A percentile compares a stretch with the other conserved stretches of the same genome.
phyloP scores from a whole-genome alignment of 1,284 basidiomycete species.

The Ganoderma meredithae region DNA sequence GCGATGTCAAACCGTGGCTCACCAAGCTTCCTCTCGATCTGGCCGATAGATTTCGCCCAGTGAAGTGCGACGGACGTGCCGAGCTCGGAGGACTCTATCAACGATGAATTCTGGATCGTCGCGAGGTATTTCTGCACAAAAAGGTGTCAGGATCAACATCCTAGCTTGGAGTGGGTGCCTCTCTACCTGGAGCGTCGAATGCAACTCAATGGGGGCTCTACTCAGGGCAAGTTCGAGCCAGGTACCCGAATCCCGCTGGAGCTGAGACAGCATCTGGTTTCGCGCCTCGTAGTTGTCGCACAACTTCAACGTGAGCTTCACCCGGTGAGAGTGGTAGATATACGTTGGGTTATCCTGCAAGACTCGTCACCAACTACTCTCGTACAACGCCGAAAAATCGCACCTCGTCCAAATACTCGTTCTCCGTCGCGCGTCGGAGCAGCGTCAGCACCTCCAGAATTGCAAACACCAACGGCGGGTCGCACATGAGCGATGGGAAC shows the following conservation, averaged over 20 bases:
- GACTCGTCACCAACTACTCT: background rate
- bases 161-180: background rate
- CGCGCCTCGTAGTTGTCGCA: slow-evolving; percentile 90
- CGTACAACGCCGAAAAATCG: slow-evolving; percentile 28
- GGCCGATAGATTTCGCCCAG: slow-evolving; percentile 83
- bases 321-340: slow-evolving; percentile 83
- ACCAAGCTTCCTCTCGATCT: slow-evolving; percentile 84
- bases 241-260: slow-evolving; percentile 76
- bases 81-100: slow-evolving; percentile 82
- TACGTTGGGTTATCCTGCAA: slow-evolving; percentile 87
- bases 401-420: slow-evolving; percentile 93
- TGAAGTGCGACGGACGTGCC: slow-evolving; percentile 90
- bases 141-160: background rate
- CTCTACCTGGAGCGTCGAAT: slow-evolving; percentile 87
- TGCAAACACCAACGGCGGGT: slow-evolving; percentile 86
- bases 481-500: slow-evolving; percentile 95
- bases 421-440: slow-evolving; percentile 88
- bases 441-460: slow-evolving; percentile 94
- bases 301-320: slow-evolving; percentile 79
- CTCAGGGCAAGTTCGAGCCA: slow-evolving; percentile 91
- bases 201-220: slow-evolving; percentile 91
- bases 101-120: slow-evolving; percentile 70
- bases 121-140: slow-evolving; percentile 81
- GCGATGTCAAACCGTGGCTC: slow-evolving; percentile 23
- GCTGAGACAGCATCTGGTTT: slow-evolving; percentile 82